Evolutionary conservation across 1,284 basidiomycete genomes (phyloP).

Genomic region (Waitea zeae): DNA sequence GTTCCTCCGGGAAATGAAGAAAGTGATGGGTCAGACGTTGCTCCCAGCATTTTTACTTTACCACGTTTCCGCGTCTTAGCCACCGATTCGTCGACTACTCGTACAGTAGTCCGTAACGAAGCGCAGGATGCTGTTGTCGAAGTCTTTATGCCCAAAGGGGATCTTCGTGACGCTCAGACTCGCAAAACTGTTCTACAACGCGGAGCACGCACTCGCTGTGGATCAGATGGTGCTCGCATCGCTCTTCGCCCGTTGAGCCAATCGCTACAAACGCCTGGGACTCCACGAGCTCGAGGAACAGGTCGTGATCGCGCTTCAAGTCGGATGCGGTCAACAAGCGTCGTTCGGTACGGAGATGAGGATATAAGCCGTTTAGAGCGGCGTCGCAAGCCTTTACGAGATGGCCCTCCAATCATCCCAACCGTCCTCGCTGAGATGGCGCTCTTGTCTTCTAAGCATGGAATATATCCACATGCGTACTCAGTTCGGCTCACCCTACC

Average conservation of each 20-base stretch:
- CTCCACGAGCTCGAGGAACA: conserved; percentile 17
- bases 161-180: conserved; percentile 37
- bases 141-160: conserved; percentile 40
- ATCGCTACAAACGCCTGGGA: conserved; percentile 12
- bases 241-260: conserved; percentile 21
- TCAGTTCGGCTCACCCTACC: conserved; percentile 39
- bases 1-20: conserved; percentile 12
- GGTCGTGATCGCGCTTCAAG: conserved; percentile 7
- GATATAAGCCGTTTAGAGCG: conserved; percentile 13
- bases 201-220: conserved; percentile 35
- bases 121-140: conserved; percentile 30
- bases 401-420: conserved; percentile 45
- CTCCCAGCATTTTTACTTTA: conserved; percentile 27
- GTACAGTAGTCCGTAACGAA: conserved; percentile 39
- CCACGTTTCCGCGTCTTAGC: conserved; percentile 54
- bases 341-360: conserved; percentile 7
- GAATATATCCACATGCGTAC: conserved; percentile 23
- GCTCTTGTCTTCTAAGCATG: conserved; percentile 17
- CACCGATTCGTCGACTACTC: conserved; percentile 38
- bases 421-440: conserved; percentile 35
- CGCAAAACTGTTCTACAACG: conserved; percentile 42
- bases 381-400: conserved; percentile 26
- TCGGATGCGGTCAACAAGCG: conserved; percentile 12
- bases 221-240: conserved; percentile 39
- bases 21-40: conserved; percentile 4